Evolutionary conservation across 768 basidiomycete species (phyloP).

Genomic region (Sarcodon sp.): DNA sequence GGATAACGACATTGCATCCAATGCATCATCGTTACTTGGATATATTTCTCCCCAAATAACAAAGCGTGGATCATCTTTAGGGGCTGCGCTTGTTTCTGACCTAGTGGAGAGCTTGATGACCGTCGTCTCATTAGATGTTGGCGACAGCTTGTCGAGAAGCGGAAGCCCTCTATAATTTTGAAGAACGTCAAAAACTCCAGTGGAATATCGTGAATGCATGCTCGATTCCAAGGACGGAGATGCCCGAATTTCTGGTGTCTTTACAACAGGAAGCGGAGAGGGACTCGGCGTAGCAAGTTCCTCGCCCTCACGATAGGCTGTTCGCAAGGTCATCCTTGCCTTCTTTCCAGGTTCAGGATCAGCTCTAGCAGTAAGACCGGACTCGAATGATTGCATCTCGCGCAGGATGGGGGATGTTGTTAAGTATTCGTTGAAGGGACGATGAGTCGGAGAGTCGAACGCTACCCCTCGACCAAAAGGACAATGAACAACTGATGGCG

Average conservation of each 20-base stretch:
- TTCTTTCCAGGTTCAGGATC: constrained; percentile 9
- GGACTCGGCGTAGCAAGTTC: neutral
- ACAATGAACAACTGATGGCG: constrained; percentile 20
- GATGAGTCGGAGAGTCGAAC: constrained; percentile 45
- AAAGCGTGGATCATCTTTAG: constrained; percentile 81
- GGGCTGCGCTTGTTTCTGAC: constrained; percentile 54
- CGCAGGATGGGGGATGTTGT: constrained; percentile 37
- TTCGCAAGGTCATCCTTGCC: neutral
- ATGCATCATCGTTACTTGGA: neutral
- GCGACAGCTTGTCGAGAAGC: constrained; percentile 50
- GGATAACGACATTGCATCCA: neutral
- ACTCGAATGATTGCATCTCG: constrained; percentile 84
- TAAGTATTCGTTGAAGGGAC: constrained; percentile 12
- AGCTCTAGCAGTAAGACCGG: constrained; percentile 63
- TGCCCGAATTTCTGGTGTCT: neutral
- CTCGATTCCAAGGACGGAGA: constrained; percentile 23
- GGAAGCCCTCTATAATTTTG: constrained; percentile 74
- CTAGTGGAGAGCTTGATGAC: constrained; percentile 64
- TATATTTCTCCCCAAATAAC: constrained; percentile 75
- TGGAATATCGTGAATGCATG: constrained; percentile 52
- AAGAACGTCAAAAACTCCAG: constrained; percentile 68
- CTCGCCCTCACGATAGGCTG: neutral
- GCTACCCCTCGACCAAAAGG: constrained; percentile 56
- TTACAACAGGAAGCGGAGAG: neutral
- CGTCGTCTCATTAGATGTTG: constrained; percentile 42